Evolutionary conservation across 2,329 filamentous ascomycete species (phyloP), one percentile per base, ranked within the genome.

Genomic region (Diplocarpon rosae): DNA sequence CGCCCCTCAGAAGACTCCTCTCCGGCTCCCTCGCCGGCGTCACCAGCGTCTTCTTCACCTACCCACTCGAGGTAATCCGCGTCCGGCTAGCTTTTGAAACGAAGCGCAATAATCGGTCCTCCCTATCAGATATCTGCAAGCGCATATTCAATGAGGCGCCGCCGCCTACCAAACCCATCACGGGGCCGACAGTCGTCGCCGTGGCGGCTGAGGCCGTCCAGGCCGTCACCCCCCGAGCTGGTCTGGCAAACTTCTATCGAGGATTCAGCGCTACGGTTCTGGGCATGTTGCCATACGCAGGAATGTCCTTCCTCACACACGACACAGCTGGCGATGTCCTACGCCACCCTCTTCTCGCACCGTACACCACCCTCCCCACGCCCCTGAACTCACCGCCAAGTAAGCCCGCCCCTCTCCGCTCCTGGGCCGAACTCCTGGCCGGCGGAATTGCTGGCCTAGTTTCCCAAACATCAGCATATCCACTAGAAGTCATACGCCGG

Each of bases 41-140:
- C 50, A 86, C 88, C 1, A 92, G 85, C 5, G 92, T 98, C 41
- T 94, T 96, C 65, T 86, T 90, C 66, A 96, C 92, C 27, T 98
- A 98, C 57, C 92, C 92, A 0, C 69, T 98, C 6, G 92, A 98
- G 65, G 79, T 98, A 12, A 83, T 96, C 42, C 76, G 92, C 31
- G 92, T 98, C 44, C 85, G 92, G 12, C 67, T 98, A 28, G 92
- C 92, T 0, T 98, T 95, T 58, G 92, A 98, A 68, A 98, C 92
- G 3, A 89, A 85, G 57, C 72, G 72, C 28, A 73, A 85, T 36
- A 73, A 76, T 24, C 76, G 79, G 30, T 83, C 82, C 6, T 84
- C 80, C 0, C 67, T 95, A 12, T 61, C 69, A n/a, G 73, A 77
- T 33, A 94, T 95, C 50, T 90, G 87, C 63, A 76, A 73, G 37